These are phyloP conservation scores for Bolboschoenoplectus hybrid DNA, from an alignment of 202 grass and related monocot genomes.

Conservation along the genomic window DNA sequence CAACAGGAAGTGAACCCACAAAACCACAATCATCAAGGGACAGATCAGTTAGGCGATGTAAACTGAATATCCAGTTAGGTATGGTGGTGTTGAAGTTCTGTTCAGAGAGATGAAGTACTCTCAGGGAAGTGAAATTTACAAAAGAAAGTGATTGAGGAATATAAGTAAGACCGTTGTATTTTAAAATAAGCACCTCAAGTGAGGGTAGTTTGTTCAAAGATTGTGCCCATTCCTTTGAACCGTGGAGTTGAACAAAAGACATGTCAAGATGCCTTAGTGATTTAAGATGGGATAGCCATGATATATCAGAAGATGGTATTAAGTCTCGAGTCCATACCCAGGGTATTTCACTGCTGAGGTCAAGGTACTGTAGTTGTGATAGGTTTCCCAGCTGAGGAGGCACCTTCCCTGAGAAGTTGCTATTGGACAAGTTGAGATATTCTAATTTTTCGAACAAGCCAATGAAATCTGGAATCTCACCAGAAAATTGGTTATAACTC, in stretches of 20 bases:
- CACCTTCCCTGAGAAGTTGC: background rate
- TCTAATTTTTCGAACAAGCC: constrained; percentile 31
- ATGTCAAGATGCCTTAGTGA: background rate
- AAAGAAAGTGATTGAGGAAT: background rate
- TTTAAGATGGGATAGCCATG: background rate
- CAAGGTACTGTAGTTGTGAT: background rate
- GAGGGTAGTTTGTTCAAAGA: background rate
- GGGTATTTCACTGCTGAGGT: background rate
- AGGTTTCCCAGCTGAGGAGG: background rate
- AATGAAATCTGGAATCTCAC: constrained; percentile 13
- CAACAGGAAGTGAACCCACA: background rate
- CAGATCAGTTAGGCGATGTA: background rate
- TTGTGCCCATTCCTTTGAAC: background rate
- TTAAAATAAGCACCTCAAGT: background rate
- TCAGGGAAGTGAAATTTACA: background rate
- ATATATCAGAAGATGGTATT: background rate
- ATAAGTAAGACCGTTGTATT: background rate
- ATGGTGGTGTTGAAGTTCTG: background rate
- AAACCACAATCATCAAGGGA: background rate
- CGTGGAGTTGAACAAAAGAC: background rate
- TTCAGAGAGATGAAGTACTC: background rate
- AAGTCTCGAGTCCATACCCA: background rate
- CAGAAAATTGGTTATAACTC: constrained; percentile 7
- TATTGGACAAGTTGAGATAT: constrained; percentile 20
- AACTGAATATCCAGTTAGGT: background rate